These are phyloP conservation scores for Byssothecium circinans DNA, from an alignment of 2,329 filamentous ascomycete genomes.

Conservation along the genomic window DNA sequence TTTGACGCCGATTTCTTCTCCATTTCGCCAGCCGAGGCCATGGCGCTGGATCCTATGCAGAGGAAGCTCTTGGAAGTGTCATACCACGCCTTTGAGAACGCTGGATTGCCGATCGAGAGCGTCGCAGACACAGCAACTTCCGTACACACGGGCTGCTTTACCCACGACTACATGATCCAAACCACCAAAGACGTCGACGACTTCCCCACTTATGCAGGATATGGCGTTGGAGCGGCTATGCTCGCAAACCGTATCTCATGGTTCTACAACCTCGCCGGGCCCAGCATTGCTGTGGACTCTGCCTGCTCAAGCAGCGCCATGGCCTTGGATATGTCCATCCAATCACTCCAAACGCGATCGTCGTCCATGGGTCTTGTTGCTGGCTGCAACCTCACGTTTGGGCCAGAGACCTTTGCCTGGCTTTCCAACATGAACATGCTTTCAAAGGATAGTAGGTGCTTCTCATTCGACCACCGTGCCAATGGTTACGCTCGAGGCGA, in stretches of 20 bases:
- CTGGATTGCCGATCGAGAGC: conserved; percentile 12
- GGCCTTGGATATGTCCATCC: conserved; percentile 12
- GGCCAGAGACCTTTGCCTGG: neutral
- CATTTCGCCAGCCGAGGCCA: conserved; percentile 20
- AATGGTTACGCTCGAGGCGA: conserved; percentile 67
- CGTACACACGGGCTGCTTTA: conserved; percentile 5
- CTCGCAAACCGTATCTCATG: conserved; percentile 12
- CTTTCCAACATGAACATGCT: conserved; percentile 6
- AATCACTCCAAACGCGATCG: conserved; percentile 19
- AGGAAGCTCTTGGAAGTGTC: conserved; percentile 27
- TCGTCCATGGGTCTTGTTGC: neutral
- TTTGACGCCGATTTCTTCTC: conserved; percentile 31
- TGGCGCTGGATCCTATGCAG: conserved; percentile 31
- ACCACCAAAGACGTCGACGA: conserved; percentile 24
- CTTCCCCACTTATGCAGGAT: neutral
- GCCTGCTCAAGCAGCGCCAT: conserved; percentile 18
- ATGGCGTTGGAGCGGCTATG: conserved; percentile 5
- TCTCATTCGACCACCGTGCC: conserved; percentile 50
- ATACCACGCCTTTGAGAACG: conserved; percentile 29
- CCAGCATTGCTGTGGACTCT: conserved; percentile 16
- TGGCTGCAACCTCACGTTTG: neutral
- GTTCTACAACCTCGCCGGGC: conserved; percentile 19
- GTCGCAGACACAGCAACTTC: conserved; percentile 5
- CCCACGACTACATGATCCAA: conserved; percentile 12
- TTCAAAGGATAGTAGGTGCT: neutral